Conservation (phyloP, 768 basidiomycete genomes). For the Inosperma sp. region DNA sequence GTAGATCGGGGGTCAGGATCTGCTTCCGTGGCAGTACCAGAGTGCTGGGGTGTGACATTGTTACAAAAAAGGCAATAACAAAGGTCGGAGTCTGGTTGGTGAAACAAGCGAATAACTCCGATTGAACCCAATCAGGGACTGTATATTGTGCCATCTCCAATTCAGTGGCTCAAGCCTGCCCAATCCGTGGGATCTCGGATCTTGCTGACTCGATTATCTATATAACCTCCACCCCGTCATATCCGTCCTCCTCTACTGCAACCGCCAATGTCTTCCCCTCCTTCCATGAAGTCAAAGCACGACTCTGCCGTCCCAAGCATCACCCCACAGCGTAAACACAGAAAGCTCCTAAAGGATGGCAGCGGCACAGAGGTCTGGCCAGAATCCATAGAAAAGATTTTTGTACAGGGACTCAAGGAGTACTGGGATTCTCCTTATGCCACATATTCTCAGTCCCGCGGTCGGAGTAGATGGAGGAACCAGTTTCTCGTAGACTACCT, state of each 20-base stretch:
- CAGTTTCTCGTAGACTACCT: slow-evolving; percentile 83
- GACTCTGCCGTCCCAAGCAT: slow-evolving; percentile 35
- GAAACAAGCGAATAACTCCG: slow-evolving; percentile 23
- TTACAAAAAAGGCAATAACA: slow-evolving; percentile 31
- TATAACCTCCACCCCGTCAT: slow-evolving; percentile 27
- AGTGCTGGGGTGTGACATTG: slow-evolving; percentile 16
- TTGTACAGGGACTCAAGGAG: slow-evolving; percentile 74
- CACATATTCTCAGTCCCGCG: slow-evolving; percentile 63
- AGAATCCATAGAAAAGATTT: slow-evolving; percentile 68
- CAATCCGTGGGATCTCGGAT: slow-evolving; percentile 48
- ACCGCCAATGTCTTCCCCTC: slow-evolving; percentile 16
- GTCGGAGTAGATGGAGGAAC: slow-evolving; percentile 77
- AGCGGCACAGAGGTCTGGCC: slow-evolving; percentile 81
- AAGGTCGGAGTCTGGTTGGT: slow-evolving; percentile 21
- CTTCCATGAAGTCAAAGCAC: slow-evolving; percentile 31
- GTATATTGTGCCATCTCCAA: slow-evolving; percentile 38
- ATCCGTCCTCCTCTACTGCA: slow-evolving; percentile 20
- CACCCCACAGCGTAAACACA: slow-evolving; percentile 77
- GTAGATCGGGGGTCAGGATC: slow-evolving; percentile 11
- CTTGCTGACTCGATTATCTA: slow-evolving; percentile 33
- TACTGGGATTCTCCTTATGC: slow-evolving; percentile 83
- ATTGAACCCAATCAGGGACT: slow-evolving; percentile 25
- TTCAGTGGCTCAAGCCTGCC: slow-evolving; percentile 46
- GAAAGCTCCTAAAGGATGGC: slow-evolving; percentile 78
- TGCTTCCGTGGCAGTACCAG: slow-evolving; percentile 12